Evolutionary conservation across 306 rosid species (phyloP), one percentile per base, ranked within the genome.

Genomic region (Argentina anserina): DNA sequence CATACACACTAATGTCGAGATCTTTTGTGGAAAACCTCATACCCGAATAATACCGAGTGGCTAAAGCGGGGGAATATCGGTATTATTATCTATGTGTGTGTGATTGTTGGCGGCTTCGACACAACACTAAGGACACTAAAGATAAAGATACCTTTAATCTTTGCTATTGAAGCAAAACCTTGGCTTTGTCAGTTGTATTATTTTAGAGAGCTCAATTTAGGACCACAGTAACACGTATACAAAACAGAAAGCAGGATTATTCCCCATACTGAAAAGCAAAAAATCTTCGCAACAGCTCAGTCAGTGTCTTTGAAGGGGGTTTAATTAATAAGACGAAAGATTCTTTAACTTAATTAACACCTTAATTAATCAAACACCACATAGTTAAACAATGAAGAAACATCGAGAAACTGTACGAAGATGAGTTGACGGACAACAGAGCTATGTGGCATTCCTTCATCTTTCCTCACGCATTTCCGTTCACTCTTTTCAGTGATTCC

Each of bases 241-340:
- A 69, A 26, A 47, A 76, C 45, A 76, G 43, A 79, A 85, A 76
- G 81, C 67, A 73, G 67, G 81, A 80, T 81, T 87, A 82, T 85
- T 82, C 84, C 72, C 85, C 26, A 74, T 75, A 72, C 43, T 77
- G 60, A 43, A 85, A 88, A 85, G 90, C 89, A 81, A 85, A n/a
- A 84, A 87, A 81, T 87, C 95, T 78, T 31, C 29, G 67, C 82
- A 69, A 87, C 87, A 85, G 88, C 92, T 84, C 83, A 83, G 85
- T 77, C 46, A 40, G 83, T 56, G 81, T 87, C 88, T 82, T 85
- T 72, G 81, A 80, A 37, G 70, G 59, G 56, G 67, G 33, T 67
- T 60, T 46, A 76, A 80, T 58, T 76, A 50, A 81, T 65, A 59
- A 67, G 77, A 81, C 72, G 63, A 63, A 72, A 80, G 75, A 82